Evolutionary conservation across 305 asterid species (phyloP).

Genomic region (Ilex paraguariensis): DNA sequence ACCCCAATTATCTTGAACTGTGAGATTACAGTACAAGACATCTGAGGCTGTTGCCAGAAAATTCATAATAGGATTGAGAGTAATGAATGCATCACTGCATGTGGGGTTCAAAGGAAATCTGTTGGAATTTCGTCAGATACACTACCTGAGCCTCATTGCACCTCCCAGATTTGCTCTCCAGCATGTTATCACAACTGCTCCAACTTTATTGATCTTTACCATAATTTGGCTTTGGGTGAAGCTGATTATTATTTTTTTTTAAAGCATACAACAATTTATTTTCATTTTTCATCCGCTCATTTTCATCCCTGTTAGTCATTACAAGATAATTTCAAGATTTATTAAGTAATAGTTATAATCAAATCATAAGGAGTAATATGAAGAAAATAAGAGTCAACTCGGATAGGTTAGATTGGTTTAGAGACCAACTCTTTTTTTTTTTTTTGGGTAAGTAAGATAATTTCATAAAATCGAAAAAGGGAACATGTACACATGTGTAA

Average conservation of each 20-base stretch:
- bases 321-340: not conserved
- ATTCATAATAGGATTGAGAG: slow-evolving; percentile 36
- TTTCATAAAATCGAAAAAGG: too few species aligned
- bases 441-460: too few species aligned
- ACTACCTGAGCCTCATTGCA: slow-evolving; percentile 31
- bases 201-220: slow-evolving; percentile 52
- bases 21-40: slow-evolving; percentile 42
- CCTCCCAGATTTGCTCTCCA: slow-evolving; percentile 40
- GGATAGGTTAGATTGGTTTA: too few species aligned
- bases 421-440: too few species aligned
- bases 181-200: slow-evolving; percentile 50
- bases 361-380: too few species aligned
- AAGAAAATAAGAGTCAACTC: too few species aligned
- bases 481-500: too few species aligned
- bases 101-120: slow-evolving; percentile 45
- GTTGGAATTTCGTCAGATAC: slow-evolving; percentile 58
- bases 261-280: not conserved
- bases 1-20: not conserved
- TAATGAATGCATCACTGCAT: slow-evolving; percentile 44
- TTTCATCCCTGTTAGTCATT: too few species aligned
- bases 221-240: slow-evolving; percentile 54
- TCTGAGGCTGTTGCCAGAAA: slow-evolving; percentile 31
- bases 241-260: slow-evolving; percentile 19
- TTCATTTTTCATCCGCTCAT: not conserved
- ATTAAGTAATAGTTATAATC: too few species aligned